phyloP scores from a whole-genome alignment of 192 early-diverging fungal genomes.

The Radiomyces spectabilis region DNA sequence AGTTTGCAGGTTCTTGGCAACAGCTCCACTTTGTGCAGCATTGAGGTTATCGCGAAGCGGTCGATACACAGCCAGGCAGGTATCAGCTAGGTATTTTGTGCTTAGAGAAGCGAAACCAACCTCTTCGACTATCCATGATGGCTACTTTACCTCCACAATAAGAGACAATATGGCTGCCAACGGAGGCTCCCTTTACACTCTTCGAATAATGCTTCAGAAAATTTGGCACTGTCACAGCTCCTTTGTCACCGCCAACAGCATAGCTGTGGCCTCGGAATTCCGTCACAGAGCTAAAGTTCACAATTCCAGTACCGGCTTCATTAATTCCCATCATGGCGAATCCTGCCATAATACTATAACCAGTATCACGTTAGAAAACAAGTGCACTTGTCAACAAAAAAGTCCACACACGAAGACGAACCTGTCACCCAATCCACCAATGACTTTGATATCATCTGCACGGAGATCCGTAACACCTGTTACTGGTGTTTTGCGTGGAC shows the following conservation, averaged over 20 bases:
- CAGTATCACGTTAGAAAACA: too few species aligned
- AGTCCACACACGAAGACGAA: background rate
- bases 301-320: background rate
- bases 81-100: too few species aligned
- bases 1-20: constrained; percentile 31
- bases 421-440: constrained; percentile 47
- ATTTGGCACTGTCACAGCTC: constrained; percentile 34
- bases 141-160: background rate
- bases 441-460: constrained; percentile 46
- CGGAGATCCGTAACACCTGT: constrained; percentile 41
- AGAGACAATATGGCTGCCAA: constrained; percentile 29
- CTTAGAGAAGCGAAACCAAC: too few species aligned
- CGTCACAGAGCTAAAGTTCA: constrained; percentile 13
- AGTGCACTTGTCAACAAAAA: too few species aligned
- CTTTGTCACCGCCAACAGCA: constrained; percentile 41
- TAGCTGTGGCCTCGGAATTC: constrained; percentile 49
- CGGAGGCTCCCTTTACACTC: constrained; percentile 27
- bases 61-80: background rate
- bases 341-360: constrained; percentile 42
- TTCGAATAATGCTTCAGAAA: constrained; percentile 34
- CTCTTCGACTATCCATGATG: background rate
- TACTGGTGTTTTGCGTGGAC: constrained; percentile 25
- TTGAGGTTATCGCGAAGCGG: constrained; percentile 27
- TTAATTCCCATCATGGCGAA: constrained; percentile 35
- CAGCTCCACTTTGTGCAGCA: constrained; percentile 44